These are phyloP conservation scores for Pittosporum tobira DNA, from an alignment of 129 eudicot species.

Conservation along the genomic window DNA sequence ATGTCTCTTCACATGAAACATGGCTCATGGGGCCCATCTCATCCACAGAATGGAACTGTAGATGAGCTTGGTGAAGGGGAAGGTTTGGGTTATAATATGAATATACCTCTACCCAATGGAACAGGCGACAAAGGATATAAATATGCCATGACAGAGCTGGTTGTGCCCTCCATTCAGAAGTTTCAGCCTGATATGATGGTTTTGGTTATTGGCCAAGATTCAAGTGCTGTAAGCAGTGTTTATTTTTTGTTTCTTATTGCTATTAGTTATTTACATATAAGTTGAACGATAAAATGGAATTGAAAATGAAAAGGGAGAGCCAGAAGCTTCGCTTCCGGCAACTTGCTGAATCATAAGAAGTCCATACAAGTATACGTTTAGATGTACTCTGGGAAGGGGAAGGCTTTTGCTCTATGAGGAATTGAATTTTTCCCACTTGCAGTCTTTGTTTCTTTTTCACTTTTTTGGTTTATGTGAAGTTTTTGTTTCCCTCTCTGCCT, in stretches of 20 bases:
- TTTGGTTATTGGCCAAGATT: constrained; percentile 88
- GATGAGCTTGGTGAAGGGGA: constrained; percentile 77
- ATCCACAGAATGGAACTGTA: constrained; percentile 74
- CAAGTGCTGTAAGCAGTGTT: constrained; percentile 84
- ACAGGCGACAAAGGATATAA: constrained; percentile 80
- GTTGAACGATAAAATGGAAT: too few species aligned
- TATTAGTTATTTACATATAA: too few species aligned
- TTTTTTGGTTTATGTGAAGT: neutral
- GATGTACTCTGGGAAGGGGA: too few species aligned
- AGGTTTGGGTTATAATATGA: constrained; percentile 80
- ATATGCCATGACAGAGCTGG: constrained; percentile 59
- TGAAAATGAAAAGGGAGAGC: too few species aligned
- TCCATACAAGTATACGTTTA: too few species aligned
- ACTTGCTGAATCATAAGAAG: too few species aligned
- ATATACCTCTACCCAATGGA: constrained; percentile 89
- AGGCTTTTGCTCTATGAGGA: too few species aligned
- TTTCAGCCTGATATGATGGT: constrained; percentile 79
- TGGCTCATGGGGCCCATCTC: constrained; percentile 92
- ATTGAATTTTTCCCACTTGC: too few species aligned
- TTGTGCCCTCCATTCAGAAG: constrained; percentile 64
- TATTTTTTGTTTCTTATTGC: neutral
- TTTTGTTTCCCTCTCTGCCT: too few species aligned
- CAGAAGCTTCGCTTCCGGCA: too few species aligned
- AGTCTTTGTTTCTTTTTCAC: too few species aligned
- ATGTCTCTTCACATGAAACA: constrained; percentile 96